Conservation (phyloP, 768 basidiomycete species). For the Phylloporus rhodoxanthus region DNA sequence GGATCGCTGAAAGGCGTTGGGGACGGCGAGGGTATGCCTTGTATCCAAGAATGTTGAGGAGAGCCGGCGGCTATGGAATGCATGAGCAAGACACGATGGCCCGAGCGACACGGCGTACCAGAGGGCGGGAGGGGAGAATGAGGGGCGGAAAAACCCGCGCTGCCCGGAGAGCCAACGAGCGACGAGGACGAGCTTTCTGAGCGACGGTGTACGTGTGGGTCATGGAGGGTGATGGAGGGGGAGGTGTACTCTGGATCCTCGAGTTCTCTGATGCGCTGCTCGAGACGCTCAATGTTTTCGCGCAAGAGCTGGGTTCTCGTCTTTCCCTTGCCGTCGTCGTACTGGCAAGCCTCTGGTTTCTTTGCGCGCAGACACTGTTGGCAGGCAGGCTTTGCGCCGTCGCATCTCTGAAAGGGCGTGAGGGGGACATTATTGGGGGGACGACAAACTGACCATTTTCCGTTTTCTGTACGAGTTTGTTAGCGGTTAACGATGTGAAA, state of each 20-base stretch:
- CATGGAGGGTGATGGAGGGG: constrained; percentile 62
- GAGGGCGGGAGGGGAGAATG: constrained; percentile 56
- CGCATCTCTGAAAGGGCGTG: constrained; percentile 53
- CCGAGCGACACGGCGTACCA: constrained; percentile 30
- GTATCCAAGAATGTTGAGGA: constrained; percentile 47
- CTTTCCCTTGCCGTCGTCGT: constrained; percentile 82
- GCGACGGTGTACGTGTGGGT: constrained; percentile 47
- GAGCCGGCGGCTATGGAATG: constrained; percentile 39
- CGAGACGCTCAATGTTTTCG: constrained; percentile 69
- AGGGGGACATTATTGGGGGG: too few species aligned
- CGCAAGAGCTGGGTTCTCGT: constrained; percentile 74
- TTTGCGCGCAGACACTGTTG: constrained; percentile 76
- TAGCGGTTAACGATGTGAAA: constrained; percentile 7
- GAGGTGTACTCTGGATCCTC: constrained; percentile 70
- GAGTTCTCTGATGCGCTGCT: constrained; percentile 65
- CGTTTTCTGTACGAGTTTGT: constrained; percentile 45
- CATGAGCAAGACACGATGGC: constrained; percentile 1
- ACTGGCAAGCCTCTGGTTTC: constrained; percentile 69
- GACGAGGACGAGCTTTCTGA: constrained; percentile 51
- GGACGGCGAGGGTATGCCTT: constrained; percentile 46
- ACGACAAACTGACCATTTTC: constrained; percentile 66
- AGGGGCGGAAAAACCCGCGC: constrained; percentile 46
- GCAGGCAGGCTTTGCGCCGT: constrained; percentile 70
- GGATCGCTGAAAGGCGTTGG: constrained; percentile 51
- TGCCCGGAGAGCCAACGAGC: constrained; percentile 44